Evolutionary conservation across 495 filamentous ascomycete genomes (phyloP).

Genomic region (Parathielavia hyrcaniae): DNA sequence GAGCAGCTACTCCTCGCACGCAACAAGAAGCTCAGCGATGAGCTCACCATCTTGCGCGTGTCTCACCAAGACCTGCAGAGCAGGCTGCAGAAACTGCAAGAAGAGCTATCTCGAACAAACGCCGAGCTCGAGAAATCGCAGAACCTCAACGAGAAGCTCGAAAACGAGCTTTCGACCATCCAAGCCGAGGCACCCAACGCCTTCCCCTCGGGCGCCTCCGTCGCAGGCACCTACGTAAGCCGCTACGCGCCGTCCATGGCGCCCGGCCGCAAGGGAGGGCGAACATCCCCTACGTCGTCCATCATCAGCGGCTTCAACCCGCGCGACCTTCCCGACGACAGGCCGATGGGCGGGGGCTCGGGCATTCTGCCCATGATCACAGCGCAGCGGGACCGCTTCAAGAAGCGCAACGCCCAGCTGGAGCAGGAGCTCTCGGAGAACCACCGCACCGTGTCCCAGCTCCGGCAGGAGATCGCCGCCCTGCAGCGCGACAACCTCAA

Average conservation of each 20-base stretch:
- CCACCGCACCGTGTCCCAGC: slow-evolving; percentile 73
- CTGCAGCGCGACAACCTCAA: slow-evolving; percentile 94
- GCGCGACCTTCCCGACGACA: slow-evolving; percentile 59
- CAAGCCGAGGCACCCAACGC: slow-evolving; percentile 78
- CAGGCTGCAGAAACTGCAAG: slow-evolving; percentile 71
- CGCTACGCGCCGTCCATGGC: slow-evolving; percentile 72
- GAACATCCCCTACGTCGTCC: slow-evolving; percentile 88
- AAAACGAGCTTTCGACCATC: slow-evolving; percentile 82
- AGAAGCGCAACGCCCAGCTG: slow-evolving; percentile 86
- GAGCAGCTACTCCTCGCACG: slow-evolving; percentile 86
- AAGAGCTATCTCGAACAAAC: slow-evolving; percentile 76
- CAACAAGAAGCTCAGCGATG: slow-evolving; percentile 92
- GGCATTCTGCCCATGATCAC: slow-evolving; percentile 97
- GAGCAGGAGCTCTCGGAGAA: slow-evolving; percentile 82
- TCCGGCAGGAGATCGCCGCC: slow-evolving; percentile 84
- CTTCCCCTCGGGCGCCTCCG: slow-evolving; percentile 81
- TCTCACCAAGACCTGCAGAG: slow-evolving; percentile 87
- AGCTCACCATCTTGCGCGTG: slow-evolving; percentile 85
- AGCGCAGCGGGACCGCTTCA: slow-evolving; percentile 96
- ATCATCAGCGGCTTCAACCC: slow-evolving; percentile 95
- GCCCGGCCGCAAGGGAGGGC: slow-evolving; percentile 51
- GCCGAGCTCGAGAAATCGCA: slow-evolving; percentile 80
- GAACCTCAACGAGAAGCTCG: slow-evolving; percentile 77
- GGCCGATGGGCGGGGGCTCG: slow-evolving; percentile 63
- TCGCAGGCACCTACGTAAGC: slow-evolving; percentile 85